phyloP scores from a whole-genome alignment of 139 green algal species.

The Coelastrella sp. region DNA sequence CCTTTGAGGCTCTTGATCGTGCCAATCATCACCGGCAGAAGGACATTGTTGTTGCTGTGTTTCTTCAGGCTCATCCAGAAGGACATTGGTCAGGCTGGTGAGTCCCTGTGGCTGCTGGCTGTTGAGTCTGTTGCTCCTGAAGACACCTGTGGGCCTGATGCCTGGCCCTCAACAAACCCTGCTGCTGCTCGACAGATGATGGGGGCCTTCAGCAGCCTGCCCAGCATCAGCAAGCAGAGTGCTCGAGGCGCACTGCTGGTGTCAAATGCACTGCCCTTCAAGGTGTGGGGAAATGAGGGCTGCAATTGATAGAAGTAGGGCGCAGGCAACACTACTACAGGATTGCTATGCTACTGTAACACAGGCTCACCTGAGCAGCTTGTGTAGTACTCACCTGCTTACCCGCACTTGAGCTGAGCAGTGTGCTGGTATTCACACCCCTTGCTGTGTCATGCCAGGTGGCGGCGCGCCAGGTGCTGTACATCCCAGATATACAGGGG shows the following conservation, averaged over 20 bases:
- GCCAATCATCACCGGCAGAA: neutral
- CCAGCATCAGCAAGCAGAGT: neutral
- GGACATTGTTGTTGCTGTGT: neutral
- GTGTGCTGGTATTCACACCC: neutral
- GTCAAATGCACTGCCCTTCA: conserved; percentile 12
- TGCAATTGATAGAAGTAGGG: neutral
- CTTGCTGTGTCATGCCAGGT: neutral
- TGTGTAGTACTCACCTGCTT: neutral
- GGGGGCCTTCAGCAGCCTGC: conserved; percentile 9
- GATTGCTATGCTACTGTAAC: neutral
- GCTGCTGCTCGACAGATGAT: conserved; percentile 23
- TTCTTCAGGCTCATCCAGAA: conserved; percentile 12
- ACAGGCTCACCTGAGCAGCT: neutral
- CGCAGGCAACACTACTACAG: neutral
- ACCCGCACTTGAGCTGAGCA: neutral
- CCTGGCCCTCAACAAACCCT: neutral
- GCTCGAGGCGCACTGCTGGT: conserved; percentile 23
- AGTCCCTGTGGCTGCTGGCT: conserved; percentile 29
- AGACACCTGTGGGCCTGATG: neutral
- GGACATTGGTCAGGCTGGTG: neutral
- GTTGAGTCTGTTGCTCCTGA: conserved; percentile 9
- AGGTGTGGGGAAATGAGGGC: neutral
- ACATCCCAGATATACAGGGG: neutral
- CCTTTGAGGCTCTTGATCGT: neutral
- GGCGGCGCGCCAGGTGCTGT: neutral